Evolutionary conservation across 1,139 yeast genomes (phyloP), one percentile per base, ranked within the genome.

Genomic region (Pichia sp.): DNA sequence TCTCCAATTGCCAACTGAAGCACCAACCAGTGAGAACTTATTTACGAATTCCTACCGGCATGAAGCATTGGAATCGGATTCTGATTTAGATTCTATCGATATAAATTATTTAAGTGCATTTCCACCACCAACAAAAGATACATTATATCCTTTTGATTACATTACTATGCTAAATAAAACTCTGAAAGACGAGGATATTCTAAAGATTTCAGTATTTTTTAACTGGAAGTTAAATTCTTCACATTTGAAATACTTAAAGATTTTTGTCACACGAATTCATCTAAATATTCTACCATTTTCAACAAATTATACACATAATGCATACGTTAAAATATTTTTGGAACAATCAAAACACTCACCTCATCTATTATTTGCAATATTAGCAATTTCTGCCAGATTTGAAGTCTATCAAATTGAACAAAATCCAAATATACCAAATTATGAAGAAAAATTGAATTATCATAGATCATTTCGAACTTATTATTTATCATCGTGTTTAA

Each of bases 341-440:
- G 64, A 70, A 44, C 75, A 77, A 56, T 83, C 84, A 0, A 72
- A 77, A 29, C 65, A 70, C 33, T 79, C 81, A 45, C 74, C 84
- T 0, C 81, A 77, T 60, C 62, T 81, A 14, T 66, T 81, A 33
- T 82, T 83, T 48, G 85, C 87, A 0, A 72, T 82, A 45, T 64
- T 82, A 45, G 81, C 86, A 2, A 77, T 79, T 46, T 80, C 86
- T 0, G 85, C 87, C 3, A 70, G 76, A 53, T 71, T 74, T 29
- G 72, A 74, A 36, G 73, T 69, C 53, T 67, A 70, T 44, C 73
- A 73, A 50, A 57, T 63, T 28, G 58, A 54, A 30, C 59, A 56
- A 41, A 49, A 53, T 5, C 30, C 52, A 13, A 45, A 55, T 19
- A 47, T 48, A 14, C 31, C 48, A 14, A 54, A 56, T 27, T 41